Evolutionary conservation across 306 rosid genomes (phyloP), one percentile per base, ranked within the genome.

Genomic region (Castanopsis chinensis): DNA sequence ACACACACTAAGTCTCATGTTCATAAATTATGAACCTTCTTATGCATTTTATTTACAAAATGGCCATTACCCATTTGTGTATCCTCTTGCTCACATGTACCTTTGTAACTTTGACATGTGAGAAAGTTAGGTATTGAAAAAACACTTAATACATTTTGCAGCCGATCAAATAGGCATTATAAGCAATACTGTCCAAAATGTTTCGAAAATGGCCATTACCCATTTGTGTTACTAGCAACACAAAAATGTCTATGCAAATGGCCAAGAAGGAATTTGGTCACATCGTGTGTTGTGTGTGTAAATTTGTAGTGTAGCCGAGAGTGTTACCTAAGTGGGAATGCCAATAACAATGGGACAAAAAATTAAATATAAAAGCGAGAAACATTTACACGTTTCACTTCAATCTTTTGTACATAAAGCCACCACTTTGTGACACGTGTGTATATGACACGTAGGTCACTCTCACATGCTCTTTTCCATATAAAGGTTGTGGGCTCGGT

Each of bases 341-440:
- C 27, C 41, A 74, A 60, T 69, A 59, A 68, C 27, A 61, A 67
- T 52, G 55, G 30, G 12, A 18, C 74, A 74, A 54, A 43, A 18
- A 8, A n/a, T n/a, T n/a, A n/a, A 18, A 21, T 15, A 43, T 23
- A 13, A 81, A 79, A 28, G 63, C 5, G 37, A 6, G 52, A 58
- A 0, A 57, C 9, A 19, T 54, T 27, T 3, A 7, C 6, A 55
- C 43, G 20, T 53, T 27, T 43, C 65, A 30, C 27, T 28, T 21
- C 18, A 0, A 17, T 8, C 45, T 41, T 41, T 10, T 13, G 13
- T 60, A 30, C 77, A 59, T 51, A 23, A 10, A 52, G 58, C 83
- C 78, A 82, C 27, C 75, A 53, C 18, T 30, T 18, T 76, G 11
- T 28, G 82, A 73, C 87, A 84, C 74, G 91, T 81, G 84, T 52